Base-by-base conservation (phyloP, 2,329 filamentous ascomycete genomes). In the Sarocladium oryzae region DNA sequence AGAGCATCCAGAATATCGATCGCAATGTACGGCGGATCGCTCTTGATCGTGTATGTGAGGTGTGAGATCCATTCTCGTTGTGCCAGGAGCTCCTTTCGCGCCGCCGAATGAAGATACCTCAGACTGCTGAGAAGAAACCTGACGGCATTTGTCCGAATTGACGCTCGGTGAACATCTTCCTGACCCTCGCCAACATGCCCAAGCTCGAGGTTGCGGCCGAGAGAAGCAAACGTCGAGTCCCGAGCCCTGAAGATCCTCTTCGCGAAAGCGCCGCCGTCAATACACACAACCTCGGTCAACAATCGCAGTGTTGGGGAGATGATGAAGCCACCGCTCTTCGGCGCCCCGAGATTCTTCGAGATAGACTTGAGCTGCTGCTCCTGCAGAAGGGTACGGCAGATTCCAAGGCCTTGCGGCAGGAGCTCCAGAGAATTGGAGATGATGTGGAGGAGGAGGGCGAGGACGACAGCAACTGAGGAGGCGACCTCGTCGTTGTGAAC, bases 271-370 rank as follows among this genome's bases (percentile, higher is more conserved):
- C 93, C 95, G 15, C 90, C 90, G 66, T 97, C 91, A 56, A 96
- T 86, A 51, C 77, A 83, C 15, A 89, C 81, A n/a, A 91, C 78
- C 68, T 99, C 92, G 49, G 85, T 88, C 54, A 99, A 77, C 49
- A 99, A 72, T 52, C 92, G 84, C 53, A 99, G 71, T 21, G 88
- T 91, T 1, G 93, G 92, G 2, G 89, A 93, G 54, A 96, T 91
- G 53, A 97, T 74, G 66, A 88, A 89, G 35, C 90, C 89, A 63
- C 95, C 96, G 45, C 82, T 78, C 66, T 89, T 91, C 21, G 88
- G 85, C 0, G 88, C 82, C 3, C 88, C 85, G 16, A 97, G 70
- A 54, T 89, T 89, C 54, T 85, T 84, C 28, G 88, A 84, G 21
- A 97, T 71, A 2, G 95, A 78, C 58, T 91, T 89, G 56, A 91